phyloP scores from a whole-genome alignment of 306 rosid species.

The Betula pendula region DNA sequence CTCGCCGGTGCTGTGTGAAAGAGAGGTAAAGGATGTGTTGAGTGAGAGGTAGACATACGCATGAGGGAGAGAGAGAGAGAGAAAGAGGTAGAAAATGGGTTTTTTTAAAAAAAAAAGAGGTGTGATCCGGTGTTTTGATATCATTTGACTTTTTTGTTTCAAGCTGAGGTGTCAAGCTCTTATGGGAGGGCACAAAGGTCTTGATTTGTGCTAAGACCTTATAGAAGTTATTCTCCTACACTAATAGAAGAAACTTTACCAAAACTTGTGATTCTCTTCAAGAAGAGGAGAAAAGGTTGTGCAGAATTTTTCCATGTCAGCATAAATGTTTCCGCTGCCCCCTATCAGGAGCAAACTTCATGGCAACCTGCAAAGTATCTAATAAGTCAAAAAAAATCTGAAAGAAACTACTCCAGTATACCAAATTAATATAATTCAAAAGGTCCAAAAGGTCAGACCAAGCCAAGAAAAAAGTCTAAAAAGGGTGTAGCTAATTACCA shows the following conservation, averaged over 20 bases:
- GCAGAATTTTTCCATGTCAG: conserved; percentile 75
- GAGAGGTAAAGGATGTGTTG: no score
- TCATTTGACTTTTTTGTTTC: no score
- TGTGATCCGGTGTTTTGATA: no score
- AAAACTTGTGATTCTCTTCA: conserved; percentile 90
- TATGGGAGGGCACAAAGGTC: no score
- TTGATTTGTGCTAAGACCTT: no score
- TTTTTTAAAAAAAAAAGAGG: no score
- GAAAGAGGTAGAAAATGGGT: no score
- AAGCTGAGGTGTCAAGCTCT: no score
- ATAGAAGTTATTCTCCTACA: no score
- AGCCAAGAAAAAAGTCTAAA: not conserved
- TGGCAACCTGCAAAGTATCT: conserved; percentile 63
- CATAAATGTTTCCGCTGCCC: conserved; percentile 51
- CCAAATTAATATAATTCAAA: not conserved
- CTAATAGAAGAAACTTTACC: conserved; percentile 47
- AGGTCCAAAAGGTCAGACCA: not conserved
- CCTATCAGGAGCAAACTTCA: conserved; percentile 98
- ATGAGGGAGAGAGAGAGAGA: no score
- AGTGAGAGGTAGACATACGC: no score
- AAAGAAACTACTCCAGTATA: not conserved
- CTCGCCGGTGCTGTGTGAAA: no score
- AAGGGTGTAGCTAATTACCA: not conserved
- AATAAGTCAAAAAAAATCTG: conserved; percentile 9
- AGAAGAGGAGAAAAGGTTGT: conserved; percentile 69